A percentile compares a stretch with the other conserved stretches of the same genome.
phyloP scores from a whole-genome alignment of 148 eudicot genomes.

The Oxyria digyna region DNA sequence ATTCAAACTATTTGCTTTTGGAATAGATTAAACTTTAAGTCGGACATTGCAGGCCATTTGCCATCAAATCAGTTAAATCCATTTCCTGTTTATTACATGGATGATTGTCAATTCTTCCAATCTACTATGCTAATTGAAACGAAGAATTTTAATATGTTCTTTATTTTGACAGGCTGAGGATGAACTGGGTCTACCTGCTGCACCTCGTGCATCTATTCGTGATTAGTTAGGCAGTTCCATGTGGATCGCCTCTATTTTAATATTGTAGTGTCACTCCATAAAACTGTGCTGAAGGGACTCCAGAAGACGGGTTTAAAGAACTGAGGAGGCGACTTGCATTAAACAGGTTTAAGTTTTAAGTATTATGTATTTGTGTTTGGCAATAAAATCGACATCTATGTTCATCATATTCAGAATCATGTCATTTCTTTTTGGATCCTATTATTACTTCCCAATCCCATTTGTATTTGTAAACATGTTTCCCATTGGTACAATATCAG shows the following conservation, averaged over 20 bases:
- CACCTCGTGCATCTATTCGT: conserved; percentile 77
- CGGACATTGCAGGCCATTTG: not conserved
- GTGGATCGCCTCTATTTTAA: not conserved
- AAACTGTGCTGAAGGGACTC: too few species aligned
- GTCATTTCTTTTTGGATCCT: too few species aligned
- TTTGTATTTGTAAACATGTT: not conserved
- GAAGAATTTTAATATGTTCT: not conserved
- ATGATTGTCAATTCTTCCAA: not conserved
- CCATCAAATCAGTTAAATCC: not conserved
- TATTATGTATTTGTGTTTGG: too few species aligned
- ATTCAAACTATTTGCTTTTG: not conserved
- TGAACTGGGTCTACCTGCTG: conserved; percentile 76
- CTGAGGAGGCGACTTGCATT: too few species aligned
- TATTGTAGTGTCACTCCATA: not conserved
- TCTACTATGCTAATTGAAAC: not conserved
- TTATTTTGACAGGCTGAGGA: conserved; percentile 45
- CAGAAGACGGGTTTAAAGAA: too few species aligned
- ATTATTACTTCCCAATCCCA: too few species aligned
- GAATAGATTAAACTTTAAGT: not conserved
- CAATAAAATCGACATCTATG: too few species aligned
- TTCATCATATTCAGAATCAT: too few species aligned
- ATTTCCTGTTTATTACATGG: not conserved
- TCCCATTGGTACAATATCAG: not conserved
- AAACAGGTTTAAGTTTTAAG: too few species aligned
- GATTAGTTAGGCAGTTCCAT: conserved; percentile 21